Evolutionary conservation across 78 protist species (phyloP).

Genomic region (Emiliania huxleyi): DNA sequence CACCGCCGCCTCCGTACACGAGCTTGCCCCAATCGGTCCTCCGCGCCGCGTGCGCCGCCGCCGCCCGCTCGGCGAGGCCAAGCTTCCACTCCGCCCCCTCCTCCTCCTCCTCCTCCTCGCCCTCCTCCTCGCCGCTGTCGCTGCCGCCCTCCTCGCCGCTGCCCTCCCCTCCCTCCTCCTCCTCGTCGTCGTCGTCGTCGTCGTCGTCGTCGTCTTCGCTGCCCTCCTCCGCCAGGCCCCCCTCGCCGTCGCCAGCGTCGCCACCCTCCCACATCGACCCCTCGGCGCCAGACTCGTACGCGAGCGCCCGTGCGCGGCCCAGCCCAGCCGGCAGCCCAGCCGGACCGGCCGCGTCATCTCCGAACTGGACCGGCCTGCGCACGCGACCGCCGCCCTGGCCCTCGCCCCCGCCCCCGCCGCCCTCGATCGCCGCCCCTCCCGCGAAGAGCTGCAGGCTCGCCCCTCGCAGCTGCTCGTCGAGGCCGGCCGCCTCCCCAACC

Average conservation of each 20-base stretch:
- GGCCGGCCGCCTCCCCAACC: neutral
- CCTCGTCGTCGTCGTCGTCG: conserved; percentile 73
- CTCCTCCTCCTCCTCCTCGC: conserved; percentile 27
- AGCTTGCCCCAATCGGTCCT: neutral
- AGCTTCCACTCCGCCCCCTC: conserved; percentile 1
- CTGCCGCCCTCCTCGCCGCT: conserved; percentile 38
- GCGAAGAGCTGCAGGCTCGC: conserved; percentile 11
- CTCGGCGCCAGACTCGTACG: neutral
- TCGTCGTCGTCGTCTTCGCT: neutral
- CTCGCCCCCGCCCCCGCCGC: neutral
- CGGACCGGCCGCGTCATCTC: neutral
- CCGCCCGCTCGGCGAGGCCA: neutral
- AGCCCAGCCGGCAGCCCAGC: neutral
- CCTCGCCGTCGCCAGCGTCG: too few relatives aligned
- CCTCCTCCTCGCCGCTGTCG: conserved; percentile 37
- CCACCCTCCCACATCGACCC: too few relatives aligned
- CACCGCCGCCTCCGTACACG: neutral
- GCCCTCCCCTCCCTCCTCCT: neutral
- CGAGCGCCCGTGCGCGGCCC: neutral
- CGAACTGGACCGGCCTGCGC: neutral
- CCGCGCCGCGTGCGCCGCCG: neutral
- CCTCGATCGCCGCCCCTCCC: neutral
- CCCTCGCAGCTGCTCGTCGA: conserved; percentile 7
- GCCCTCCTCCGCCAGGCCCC: neutral
- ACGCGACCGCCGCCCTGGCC: neutral